Evolutionary conservation across 2,329 filamentous ascomycete genomes (phyloP).

Genomic region (Fusarium fracticaudum): DNA sequence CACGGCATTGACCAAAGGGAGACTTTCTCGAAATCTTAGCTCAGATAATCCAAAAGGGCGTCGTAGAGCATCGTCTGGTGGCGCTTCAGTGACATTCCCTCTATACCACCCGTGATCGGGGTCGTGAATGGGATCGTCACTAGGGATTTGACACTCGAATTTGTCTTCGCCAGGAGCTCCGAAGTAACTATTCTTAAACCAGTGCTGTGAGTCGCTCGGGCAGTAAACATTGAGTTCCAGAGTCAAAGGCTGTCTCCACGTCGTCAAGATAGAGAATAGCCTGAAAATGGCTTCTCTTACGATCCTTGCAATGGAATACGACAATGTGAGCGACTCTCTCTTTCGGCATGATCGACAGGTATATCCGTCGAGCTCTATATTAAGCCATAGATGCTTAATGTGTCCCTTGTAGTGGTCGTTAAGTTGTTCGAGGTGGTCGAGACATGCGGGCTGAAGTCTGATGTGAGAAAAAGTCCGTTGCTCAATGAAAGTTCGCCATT

Average conservation of each 20-base stretch:
- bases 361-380: conserved; percentile 22
- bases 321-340: not conserved
- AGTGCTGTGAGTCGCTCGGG: conserved; percentile 26
- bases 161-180: conserved; percentile 14
- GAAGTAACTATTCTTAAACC: conserved; percentile 24
- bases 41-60: not conserved
- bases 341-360: conserved; percentile 1
- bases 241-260: not conserved
- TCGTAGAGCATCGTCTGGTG: not conserved
- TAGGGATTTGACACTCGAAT: not conserved
- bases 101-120: conserved; percentile 7
- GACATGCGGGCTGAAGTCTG: not conserved
- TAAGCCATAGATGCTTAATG: conserved; percentile 22
- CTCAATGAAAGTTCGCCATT: conserved; percentile 10
- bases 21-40: not conserved
- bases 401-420: not conserved
- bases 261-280: conserved; percentile 8
- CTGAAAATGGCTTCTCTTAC: not conserved
- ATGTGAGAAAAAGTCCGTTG: conserved; percentile 5
- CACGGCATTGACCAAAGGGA: not conserved
- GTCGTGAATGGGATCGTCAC: not conserved
- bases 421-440: not conserved
- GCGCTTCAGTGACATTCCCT: not conserved
- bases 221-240: conserved; percentile 19
- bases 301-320: not conserved